A percentile compares a stretch with the other conserved stretches of the same genome.
Evolutionary conservation across 495 filamentous ascomycete species (phyloP).

Genomic region (Daldinia concentrica): DNA sequence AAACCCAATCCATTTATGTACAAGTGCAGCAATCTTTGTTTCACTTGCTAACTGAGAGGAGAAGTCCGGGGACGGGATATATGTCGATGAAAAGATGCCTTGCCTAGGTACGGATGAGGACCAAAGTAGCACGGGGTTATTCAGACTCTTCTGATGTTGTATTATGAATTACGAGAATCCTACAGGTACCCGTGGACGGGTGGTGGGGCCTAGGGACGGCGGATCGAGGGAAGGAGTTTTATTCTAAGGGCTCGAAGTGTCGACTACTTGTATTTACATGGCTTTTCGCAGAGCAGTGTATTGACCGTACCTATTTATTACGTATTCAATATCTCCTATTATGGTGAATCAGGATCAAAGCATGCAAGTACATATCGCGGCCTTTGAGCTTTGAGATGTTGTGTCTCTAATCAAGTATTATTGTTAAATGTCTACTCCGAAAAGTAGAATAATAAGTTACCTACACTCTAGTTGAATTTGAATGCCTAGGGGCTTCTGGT

Average conservation of each 20-base stretch:
- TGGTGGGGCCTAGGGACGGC: conserved; percentile 3
- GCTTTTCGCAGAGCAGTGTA: conserved; percentile 3
- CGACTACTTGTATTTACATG: conserved; percentile 4
- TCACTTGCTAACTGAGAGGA: background rate
- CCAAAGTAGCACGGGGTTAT: background rate
- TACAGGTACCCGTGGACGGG: conserved; percentile 5
- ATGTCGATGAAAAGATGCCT: background rate
- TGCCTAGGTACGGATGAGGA: background rate
- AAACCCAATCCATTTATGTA: background rate
- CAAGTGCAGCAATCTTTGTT: background rate
- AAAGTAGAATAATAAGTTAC: too few relatives aligned
- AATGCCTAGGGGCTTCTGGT: too few relatives aligned
- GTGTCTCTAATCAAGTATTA: too few relatives aligned
- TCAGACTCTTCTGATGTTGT: conserved; percentile 27
- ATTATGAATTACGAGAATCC: conserved; percentile 39
- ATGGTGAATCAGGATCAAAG: background rate
- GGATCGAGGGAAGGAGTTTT: conserved; percentile 17
- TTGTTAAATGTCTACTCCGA: too few relatives aligned
- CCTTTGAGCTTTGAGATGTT: background rate
- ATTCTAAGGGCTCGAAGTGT: conserved; percentile 11
- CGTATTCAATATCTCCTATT: background rate
- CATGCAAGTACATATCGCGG: background rate
- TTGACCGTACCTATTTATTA: background rate
- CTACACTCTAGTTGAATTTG: too few relatives aligned
- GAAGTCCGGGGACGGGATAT: background rate